Conservation (phyloP, 2,329 filamentous ascomycete genomes). For the Colletotrichum graminicola region DNA sequence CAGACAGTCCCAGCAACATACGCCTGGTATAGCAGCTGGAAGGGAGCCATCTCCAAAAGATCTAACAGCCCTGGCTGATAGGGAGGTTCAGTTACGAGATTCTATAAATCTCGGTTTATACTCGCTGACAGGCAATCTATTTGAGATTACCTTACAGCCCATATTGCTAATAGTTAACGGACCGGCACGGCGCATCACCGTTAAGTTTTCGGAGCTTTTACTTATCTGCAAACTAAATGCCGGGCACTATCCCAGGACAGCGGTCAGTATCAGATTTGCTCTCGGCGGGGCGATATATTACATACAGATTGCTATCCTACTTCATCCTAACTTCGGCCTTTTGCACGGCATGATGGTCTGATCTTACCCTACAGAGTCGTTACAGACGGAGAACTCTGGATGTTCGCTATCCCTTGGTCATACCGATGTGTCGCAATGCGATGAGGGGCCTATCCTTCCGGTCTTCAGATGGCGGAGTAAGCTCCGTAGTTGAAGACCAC, state of each 20-base stretch:
- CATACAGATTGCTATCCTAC: background rate
- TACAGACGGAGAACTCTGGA: constrained; percentile 9
- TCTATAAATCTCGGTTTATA: too few relatives aligned
- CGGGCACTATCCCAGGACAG: constrained; percentile 2
- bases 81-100: too few relatives aligned
- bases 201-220: constrained; percentile 17
- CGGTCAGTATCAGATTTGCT: background rate
- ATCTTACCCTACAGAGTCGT: constrained; percentile 14
- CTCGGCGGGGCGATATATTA: constrained; percentile 9
- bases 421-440: constrained; percentile 15
- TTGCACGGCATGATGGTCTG: background rate
- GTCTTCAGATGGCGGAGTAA: constrained; percentile 17
- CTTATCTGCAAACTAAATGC: constrained; percentile 24
- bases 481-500: background rate
- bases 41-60: too few relatives aligned
- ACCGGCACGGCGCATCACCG: constrained; percentile 8
- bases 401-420: background rate
- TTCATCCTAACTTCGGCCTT: background rate
- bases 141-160: background rate
- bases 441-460: constrained; percentile 24
- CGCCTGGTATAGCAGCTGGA: too few relatives aligned
- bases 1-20: too few relatives aligned
- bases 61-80: too few relatives aligned
- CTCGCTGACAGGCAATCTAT: background rate
- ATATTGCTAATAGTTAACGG: background rate